Evolutionary conservation across 108 stramenopile species (phyloP), one percentile per base, ranked within the genome.

Genomic region (Chaetoceros muelleri): DNA sequence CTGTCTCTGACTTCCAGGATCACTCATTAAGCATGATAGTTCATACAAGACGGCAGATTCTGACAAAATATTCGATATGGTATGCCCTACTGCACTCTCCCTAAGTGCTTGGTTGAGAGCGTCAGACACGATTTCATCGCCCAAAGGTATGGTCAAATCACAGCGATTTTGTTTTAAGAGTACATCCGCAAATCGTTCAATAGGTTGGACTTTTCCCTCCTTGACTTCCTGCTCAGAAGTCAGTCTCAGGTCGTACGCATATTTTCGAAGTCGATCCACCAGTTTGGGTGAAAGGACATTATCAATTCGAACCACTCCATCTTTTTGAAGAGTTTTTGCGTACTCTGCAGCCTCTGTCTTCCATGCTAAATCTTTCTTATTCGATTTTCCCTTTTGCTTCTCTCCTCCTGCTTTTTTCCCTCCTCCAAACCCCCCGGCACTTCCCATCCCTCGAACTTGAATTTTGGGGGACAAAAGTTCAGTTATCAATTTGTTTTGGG

Each of bases 151-250:
- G 10, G 73, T 80, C 70, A 92, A 57, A 63, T 92, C 90, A 27
- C 85, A 80, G 48, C 90, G 70, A 74, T 85, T 81, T 8, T 64
- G 48, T 60, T 73, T 80, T 50, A 92, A 56, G 46, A 92, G 55
- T 8, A 92, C 90, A 61, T 87, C 57, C n/a, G 89, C 84, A 75
- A 82, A 90, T 55, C 82, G 73, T 53, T 76, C 73, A 8, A 71
- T 55, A 17, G 71, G 57, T 30, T 57, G 55, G 2, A 84, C 54
- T 44, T 69, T 58, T 20, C 76, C 80, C 18, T 29, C 26, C 22
- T 24, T 21, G 8, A 90, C 78, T 21, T 76, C 65, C 46, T 26
- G 24, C 48, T 77, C 68, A 2, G 78, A 69, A 54, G 48, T 21
- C 20, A 53, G 13, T 27, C 82, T 56, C 17, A 82, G 46, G 5